Conservation (phyloP, 2,329 filamentous ascomycete genomes). For the Colletotrichum sp. region DNA sequence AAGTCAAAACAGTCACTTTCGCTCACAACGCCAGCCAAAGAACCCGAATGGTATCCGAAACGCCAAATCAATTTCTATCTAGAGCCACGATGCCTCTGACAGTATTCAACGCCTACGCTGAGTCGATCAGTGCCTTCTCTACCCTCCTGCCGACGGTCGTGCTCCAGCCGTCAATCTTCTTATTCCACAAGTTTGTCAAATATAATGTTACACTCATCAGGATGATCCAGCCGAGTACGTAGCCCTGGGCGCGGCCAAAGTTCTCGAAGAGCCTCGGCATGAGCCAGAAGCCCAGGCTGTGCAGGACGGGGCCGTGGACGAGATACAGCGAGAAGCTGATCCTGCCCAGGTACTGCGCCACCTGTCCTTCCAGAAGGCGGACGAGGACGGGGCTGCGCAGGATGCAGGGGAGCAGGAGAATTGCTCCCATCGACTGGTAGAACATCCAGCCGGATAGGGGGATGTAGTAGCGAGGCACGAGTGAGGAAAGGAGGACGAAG, state of each 20-base stretch:
- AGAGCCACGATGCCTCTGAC: neutral
- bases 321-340: conserved; percentile 48
- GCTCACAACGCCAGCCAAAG: fast-evolving
- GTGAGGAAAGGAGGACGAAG: conserved; percentile 35
- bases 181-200: conserved; percentile 38
- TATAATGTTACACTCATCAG: conserved; percentile 36
- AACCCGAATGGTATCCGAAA: neutral
- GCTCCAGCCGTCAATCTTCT: conserved; percentile 41
- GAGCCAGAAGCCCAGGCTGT: conserved; percentile 32
- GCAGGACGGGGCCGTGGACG: conserved; percentile 35
- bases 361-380: conserved; percentile 30
- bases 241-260: conserved; percentile 33
- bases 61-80: neutral
- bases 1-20: fast-evolving
- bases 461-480: conserved; percentile 40
- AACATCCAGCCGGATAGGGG: conserved; percentile 43
- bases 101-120: neutral
- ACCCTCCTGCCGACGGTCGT: conserved; percentile 38
- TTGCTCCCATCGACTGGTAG: conserved; percentile 40
- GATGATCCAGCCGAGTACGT: conserved; percentile 34
- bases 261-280: conserved; percentile 44
- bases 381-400: conserved; percentile 34
- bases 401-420: conserved; percentile 39
- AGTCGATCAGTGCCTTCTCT: conserved; percentile 31
- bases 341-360: conserved; percentile 41